phyloP scores from a whole-genome alignment of 768 basidiomycete genomes.

The Tylopilus felleus region DNA sequence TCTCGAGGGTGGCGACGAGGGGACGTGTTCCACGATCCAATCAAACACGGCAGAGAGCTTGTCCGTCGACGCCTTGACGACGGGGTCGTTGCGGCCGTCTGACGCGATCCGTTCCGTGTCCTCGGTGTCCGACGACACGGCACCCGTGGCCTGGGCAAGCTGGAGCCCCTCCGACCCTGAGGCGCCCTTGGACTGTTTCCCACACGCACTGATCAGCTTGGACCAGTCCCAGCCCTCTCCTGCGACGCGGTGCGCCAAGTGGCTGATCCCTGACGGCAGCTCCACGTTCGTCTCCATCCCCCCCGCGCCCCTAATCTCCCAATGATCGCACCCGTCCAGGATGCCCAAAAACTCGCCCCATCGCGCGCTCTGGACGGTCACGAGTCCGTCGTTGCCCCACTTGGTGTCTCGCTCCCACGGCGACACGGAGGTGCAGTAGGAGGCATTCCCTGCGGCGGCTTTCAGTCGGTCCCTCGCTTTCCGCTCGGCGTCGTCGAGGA shows the following conservation, averaged over 20 bases:
- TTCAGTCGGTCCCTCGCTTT: constrained; percentile 47
- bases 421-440: constrained; percentile 24
- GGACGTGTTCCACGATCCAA: constrained; percentile 74
- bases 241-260: constrained; percentile 28
- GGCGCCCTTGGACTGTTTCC: constrained; percentile 47
- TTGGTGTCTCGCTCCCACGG: constrained; percentile 50
- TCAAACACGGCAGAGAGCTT: constrained; percentile 73
- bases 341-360: constrained; percentile 97
- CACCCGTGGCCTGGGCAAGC: constrained; percentile 22
- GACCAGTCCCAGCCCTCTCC: constrained; percentile 63
- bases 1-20: constrained; percentile 34
- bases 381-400: constrained; percentile 91
- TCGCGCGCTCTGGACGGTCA: constrained; percentile 85
- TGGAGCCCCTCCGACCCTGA: constrained; percentile 33
- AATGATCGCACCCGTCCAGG: constrained; percentile 90
- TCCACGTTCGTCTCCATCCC: constrained; percentile 69
- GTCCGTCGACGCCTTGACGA: constrained; percentile 65
- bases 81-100: constrained; percentile 45
- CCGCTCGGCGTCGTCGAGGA: constrained; percentile 82
- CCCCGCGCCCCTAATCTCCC: constrained; percentile 90
- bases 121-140: constrained; percentile 5
- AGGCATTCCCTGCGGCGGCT: background rate
- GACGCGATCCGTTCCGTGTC: constrained; percentile 23
- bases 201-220: constrained; percentile 59
- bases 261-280: constrained; percentile 49